Evolutionary conservation across 192 early-diverging fungal genomes (phyloP).

Genomic region (Entophlyctis luteolus): DNA sequence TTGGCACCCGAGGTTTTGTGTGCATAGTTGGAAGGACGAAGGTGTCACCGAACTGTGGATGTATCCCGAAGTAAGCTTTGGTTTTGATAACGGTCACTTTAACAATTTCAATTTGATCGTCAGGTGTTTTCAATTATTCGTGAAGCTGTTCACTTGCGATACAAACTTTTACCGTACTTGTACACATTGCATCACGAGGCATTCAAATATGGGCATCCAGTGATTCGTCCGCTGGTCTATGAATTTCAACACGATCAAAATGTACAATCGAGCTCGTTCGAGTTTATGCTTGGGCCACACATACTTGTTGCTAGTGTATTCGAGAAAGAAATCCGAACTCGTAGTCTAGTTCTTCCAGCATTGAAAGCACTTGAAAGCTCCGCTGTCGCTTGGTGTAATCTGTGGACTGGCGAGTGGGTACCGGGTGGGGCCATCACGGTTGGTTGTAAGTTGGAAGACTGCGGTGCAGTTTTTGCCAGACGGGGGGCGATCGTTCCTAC

Average conservation of each 20-base stretch:
- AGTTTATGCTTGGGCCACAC: conserved; percentile 52
- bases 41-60: conserved; percentile 63
- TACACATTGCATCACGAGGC: conserved; percentile 46
- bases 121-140: conserved; percentile 48
- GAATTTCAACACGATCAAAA: conserved; percentile 48
- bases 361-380: not conserved
- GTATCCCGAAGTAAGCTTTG: conserved; percentile 39
- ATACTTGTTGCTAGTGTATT: conserved; percentile 52
- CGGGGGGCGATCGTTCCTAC: conserved; percentile 41
- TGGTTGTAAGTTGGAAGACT: conserved; percentile 34
- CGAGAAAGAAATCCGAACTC: conserved; percentile 23
- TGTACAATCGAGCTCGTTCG: conserved; percentile 38
- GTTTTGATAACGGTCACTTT: not conserved
- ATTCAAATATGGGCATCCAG: conserved; percentile 29
- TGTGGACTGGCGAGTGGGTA: conserved; percentile 41
- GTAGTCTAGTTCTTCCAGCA: conserved; percentile 34
- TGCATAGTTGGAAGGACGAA: conserved; percentile 62
- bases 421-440: conserved; percentile 28
- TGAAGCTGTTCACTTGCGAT: conserved; percentile 48
- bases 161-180: conserved; percentile 55
- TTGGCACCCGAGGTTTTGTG: conserved; percentile 55
- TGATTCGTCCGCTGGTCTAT: conserved; percentile 53
- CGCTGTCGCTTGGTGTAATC: conserved; percentile 43
- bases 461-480: conserved; percentile 41
- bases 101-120: conserved; percentile 28